Percentiles rank a stretch among this genome's conserved stretches.
These are phyloP conservation scores for Aureobasidium sp. DNA, from an alignment of 2,329 filamentous ascomycete genomes.

Conservation along the genomic window DNA sequence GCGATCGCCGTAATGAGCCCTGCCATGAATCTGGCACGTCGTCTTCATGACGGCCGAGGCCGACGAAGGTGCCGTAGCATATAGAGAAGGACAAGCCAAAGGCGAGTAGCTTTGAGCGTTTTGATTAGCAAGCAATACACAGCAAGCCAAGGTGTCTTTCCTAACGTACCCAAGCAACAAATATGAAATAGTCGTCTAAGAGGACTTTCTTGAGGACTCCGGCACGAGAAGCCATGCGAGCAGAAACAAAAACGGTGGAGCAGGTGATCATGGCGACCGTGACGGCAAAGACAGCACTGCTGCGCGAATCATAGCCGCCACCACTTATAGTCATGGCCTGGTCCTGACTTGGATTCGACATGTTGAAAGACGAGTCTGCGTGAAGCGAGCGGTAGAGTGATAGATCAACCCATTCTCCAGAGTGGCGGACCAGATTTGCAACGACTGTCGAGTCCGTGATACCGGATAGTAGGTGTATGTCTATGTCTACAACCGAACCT, in stretches of 20 bases:
- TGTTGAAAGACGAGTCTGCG: conserved; percentile 5
- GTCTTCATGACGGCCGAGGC: conserved; percentile 60
- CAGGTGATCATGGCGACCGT: conserved; percentile 62
- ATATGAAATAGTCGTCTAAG: conserved; percentile 75
- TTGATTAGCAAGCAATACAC: not conserved
- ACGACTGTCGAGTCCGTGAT: not conserved
- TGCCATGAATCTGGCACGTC: conserved; percentile 50
- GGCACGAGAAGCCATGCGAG: conserved; percentile 65
- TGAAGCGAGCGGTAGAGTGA: not conserved
- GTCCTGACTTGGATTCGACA: not conserved
- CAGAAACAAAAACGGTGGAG: conserved; percentile 65
- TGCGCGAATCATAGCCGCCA: conserved; percentile 19
- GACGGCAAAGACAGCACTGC: conserved; percentile 56
- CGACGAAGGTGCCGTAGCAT: conserved; percentile 54
- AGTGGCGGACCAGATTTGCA: not conserved
- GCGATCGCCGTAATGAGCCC: conserved; percentile 47
- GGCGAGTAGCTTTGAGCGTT: conserved; percentile 36
- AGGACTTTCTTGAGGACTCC: conserved; percentile 65
- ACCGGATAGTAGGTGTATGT: not conserved
- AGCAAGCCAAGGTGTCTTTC: not conserved
- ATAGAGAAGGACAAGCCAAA: conserved; percentile 63
- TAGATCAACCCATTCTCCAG: conserved; percentile 13
- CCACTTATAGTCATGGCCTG: conserved; percentile 5
- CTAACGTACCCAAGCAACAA: conserved; percentile 61
- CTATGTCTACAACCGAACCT: not conserved